These are phyloP conservation scores for Yamadazyma aaseri DNA, from an alignment of 1,139 yeast species.

Conservation along the genomic window DNA sequence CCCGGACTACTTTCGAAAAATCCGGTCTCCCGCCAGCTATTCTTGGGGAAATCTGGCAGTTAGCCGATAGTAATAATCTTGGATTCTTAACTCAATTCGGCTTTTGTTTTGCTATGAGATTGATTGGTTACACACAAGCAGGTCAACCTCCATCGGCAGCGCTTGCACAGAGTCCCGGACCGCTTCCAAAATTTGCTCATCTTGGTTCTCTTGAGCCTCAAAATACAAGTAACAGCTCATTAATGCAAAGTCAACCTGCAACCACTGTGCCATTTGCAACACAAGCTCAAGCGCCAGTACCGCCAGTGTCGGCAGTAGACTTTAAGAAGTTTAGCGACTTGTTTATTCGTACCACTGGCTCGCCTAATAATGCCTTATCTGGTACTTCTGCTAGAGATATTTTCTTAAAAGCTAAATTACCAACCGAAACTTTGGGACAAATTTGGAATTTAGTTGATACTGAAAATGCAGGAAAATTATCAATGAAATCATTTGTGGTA, in stretches of 20 bases:
- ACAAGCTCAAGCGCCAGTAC: conserved; percentile 45
- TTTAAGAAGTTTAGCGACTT: conserved; percentile 69
- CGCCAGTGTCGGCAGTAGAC: conserved; percentile 64
- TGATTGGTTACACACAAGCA: conserved; percentile 84
- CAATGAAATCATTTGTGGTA: conserved; percentile 72
- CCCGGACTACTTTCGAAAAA: conserved; percentile 82
- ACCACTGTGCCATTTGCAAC: conserved; percentile 31
- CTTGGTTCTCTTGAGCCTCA: conserved; percentile 33
- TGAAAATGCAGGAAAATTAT: conserved; percentile 67
- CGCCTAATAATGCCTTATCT: conserved; percentile 43
- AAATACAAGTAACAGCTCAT: conserved; percentile 37
- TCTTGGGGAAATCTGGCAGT: conserved; percentile 91
- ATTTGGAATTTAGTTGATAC: conserved; percentile 89
- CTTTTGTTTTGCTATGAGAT: conserved; percentile 82
- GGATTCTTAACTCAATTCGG: conserved; percentile 84
- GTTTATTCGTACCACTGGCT: conserved; percentile 73
- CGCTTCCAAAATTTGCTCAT: conserved; percentile 52
- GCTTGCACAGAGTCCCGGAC: conserved; percentile 57
- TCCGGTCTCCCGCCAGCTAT: conserved; percentile 78
- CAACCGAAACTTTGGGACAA: conserved; percentile 72
- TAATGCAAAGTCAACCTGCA: conserved; percentile 52
- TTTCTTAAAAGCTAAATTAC: conserved; percentile 83
- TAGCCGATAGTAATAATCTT: conserved; percentile 79
- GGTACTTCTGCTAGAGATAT: conserved; percentile 83
- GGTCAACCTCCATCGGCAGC: conserved; percentile 57